These are phyloP conservation scores for Eucalyptus tenuipes DNA, from an alignment of 345 rosid species.

Conservation along the genomic window DNA sequence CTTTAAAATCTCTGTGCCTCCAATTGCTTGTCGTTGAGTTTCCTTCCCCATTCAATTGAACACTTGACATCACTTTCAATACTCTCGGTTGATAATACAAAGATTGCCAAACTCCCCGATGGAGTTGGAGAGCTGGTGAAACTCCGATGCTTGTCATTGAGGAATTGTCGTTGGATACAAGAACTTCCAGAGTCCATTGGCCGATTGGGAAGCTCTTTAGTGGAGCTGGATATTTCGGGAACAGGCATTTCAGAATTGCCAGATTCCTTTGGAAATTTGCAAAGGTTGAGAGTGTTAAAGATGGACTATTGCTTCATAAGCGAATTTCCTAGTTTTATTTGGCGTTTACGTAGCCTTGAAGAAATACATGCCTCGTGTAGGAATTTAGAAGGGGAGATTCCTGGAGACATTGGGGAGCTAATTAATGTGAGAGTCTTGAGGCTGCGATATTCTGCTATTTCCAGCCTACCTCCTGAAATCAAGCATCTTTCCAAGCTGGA, in stretches of 20 bases:
- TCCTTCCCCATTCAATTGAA: neutral
- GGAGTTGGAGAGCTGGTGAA: neutral
- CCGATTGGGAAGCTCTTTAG: neutral
- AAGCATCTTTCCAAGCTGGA: neutral
- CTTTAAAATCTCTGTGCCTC: neutral
- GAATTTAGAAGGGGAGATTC: neutral
- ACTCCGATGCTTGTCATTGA: neutral
- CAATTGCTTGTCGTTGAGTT: neutral
- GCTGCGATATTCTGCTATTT: neutral
- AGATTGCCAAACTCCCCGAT: neutral
- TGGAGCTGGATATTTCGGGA: neutral
- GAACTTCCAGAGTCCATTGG: neutral
- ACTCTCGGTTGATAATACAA: neutral
- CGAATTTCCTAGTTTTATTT: neutral
- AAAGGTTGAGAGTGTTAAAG: neutral
- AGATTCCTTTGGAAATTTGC: neutral
- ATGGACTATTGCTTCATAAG: neutral
- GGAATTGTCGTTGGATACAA: neutral
- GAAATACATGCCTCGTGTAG: neutral
- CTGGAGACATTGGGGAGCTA: neutral
- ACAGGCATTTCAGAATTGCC: neutral
- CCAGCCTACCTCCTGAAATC: neutral
- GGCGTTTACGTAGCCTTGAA: neutral
- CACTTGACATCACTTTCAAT: neutral
- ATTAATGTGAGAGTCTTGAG: neutral